Conservation (phyloP, 179 eudicot genomes). For the Beta corolliflora region DNA sequence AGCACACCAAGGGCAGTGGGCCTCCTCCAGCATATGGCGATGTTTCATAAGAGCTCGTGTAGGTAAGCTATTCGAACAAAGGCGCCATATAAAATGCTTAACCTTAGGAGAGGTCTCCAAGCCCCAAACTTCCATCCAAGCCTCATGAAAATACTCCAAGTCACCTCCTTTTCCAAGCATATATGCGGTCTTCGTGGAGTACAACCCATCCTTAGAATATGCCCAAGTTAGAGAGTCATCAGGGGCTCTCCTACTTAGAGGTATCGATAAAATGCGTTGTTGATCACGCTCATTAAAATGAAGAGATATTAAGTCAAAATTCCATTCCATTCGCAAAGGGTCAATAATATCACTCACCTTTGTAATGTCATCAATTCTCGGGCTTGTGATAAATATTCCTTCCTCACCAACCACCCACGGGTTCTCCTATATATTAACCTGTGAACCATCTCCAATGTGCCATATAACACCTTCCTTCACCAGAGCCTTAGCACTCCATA, state of each 20-base stretch:
- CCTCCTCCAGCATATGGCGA: not conserved
- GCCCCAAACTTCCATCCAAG: not conserved
- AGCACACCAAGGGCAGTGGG: not conserved
- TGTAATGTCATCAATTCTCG: too few species aligned
- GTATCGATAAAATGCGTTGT: not conserved
- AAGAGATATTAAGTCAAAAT: not conserved
- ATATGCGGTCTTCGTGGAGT: not conserved
- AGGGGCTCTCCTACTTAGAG: not conserved
- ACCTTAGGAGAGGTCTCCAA: not conserved
- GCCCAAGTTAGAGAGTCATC: not conserved
- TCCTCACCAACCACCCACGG: too few species aligned
- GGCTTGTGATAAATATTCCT: too few species aligned
- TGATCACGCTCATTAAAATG: not conserved
- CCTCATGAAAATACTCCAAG: not conserved
- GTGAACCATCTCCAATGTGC: too few species aligned
- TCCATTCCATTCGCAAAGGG: too few species aligned
- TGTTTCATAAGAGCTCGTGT: not conserved
- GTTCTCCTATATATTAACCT: too few species aligned
- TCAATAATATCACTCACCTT: too few species aligned
- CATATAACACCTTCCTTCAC: too few species aligned
- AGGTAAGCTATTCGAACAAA: not conserved
- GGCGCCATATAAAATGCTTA: not conserved
- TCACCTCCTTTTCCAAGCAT: not conserved
- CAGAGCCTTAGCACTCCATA: too few species aligned
- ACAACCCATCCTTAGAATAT: not conserved